Base-by-base conservation (phyloP, 2,329 filamentous ascomycete genomes). In the Onygena corvina region DNA sequence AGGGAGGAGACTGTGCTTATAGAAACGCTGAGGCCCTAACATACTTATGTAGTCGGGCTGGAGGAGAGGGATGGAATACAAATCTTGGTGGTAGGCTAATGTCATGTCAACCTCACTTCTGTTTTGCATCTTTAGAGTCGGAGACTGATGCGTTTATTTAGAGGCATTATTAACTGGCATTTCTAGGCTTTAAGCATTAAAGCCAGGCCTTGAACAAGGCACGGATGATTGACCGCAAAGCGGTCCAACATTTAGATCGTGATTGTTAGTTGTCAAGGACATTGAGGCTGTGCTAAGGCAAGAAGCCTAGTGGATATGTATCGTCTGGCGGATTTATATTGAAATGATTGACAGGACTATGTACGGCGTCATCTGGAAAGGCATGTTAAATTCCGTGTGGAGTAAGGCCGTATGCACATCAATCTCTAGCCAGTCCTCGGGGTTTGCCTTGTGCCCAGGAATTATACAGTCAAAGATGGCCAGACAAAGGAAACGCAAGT, bases 171-270 rank as follows among this genome's bases (percentile, higher is more conserved):
- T 14, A 42, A 42, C 9, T 42, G 21, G 14, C 16, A 42, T 42
- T 42, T n/a, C 7, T 42, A 42, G 38, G 38, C 25, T 27, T 42
- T 23, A 42, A 14, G 12, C 38, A 42, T 42, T n/a, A 42, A 42
- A 42, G 38, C 38, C 38, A 4, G n/a, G 7, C 3, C 12, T n/a
- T 42, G 38, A 42, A 27, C n/a, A 23, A 42, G 38, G 38, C 38
- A 42, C 38, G 18, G 38, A 23, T 5, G 12, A 42, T 42, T 21
- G n/a, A 42, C 16, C 12, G 16, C 16, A 20, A 27, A 29, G 38
- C 18, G n/a, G 27, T 42, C 38, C 38, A 42, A 42, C 38, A n/a
- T 21, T 42, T 42, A 42, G n/a, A 14, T 25, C 16, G 38, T 6
- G 21, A n/a, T n/a, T n/a, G 12, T n/a, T 42, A 29, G n/a, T n/a